Conservation (phyloP, 306 rosid species). For the Quercus suber region DNA sequence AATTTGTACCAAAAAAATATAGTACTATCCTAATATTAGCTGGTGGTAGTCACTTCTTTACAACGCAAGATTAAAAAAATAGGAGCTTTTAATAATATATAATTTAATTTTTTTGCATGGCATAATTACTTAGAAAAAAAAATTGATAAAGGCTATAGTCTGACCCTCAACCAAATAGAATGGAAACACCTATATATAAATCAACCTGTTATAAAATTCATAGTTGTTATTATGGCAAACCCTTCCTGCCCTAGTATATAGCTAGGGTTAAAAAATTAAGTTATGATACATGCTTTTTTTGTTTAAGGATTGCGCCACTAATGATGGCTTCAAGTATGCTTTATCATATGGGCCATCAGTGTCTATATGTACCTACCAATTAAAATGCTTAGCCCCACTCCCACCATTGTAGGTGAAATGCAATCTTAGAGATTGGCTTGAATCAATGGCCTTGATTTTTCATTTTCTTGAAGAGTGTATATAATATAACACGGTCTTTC, state of each 20-base stretch:
- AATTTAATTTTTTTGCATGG: background rate
- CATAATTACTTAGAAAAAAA: background rate
- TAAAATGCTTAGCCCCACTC: constrained; percentile 8
- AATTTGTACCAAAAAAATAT: too few relatives aligned
- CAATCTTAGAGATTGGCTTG: background rate
- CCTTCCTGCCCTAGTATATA: too few relatives aligned
- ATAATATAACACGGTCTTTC: background rate
- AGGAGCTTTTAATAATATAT: too few relatives aligned
- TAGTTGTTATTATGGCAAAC: too few relatives aligned
- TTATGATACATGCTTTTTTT: background rate
- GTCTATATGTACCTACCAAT: constrained; percentile 18
- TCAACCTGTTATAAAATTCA: too few relatives aligned
- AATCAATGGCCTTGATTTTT: background rate
- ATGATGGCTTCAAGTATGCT: constrained; percentile 30
- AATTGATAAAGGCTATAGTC: accelerated
- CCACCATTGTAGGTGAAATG: background rate
- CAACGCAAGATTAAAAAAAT: too few relatives aligned
- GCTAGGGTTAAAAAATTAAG: background rate
- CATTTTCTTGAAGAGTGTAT: background rate
- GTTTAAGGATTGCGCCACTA: constrained; percentile 7
- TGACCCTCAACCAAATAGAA: background rate
- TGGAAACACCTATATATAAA: too few relatives aligned
- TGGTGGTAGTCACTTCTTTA: too few relatives aligned
- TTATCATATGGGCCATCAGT: constrained; percentile 21
- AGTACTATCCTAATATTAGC: too few relatives aligned